Evolutionary conservation across 495 filamentous ascomycete species (phyloP).

Genomic region (Chaetomium tenue): DNA sequence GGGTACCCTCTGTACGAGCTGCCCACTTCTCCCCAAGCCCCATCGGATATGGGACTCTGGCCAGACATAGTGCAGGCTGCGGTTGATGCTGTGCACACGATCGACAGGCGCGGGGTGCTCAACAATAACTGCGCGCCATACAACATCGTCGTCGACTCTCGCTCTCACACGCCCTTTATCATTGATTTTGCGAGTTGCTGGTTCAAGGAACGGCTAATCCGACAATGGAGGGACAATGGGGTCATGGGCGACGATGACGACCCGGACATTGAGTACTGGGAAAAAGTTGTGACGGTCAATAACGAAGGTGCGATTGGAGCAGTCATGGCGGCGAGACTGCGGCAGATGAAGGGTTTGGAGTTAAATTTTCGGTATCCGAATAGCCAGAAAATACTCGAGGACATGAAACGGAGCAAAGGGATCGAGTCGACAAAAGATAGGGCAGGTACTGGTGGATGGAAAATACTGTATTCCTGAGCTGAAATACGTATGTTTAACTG

Average conservation of each 20-base stretch:
- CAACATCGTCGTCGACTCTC: neutral
- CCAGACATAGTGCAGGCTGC: neutral
- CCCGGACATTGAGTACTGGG: neutral
- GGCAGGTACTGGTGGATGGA: no score
- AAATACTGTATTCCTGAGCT: no score
- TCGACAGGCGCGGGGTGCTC: conserved; percentile 1
- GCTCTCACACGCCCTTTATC: neutral
- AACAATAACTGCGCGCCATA: neutral
- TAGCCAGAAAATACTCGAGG: no score
- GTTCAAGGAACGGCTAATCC: neutral
- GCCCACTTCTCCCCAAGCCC: neutral
- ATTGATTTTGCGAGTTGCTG: neutral
- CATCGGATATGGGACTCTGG: neutral
- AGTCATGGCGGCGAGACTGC: neutral
- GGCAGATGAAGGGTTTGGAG: neutral
- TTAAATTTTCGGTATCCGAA: neutral
- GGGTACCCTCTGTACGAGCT: neutral
- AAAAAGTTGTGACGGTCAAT: neutral
- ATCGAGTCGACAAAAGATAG: no score
- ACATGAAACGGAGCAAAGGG: no score
- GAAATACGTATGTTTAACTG: no score
- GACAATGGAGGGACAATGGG: neutral
- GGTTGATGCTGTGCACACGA: neutral
- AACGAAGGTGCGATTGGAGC: neutral
- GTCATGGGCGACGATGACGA: neutral